These are phyloP conservation scores for Pestalotiopsis sp. DNA, from an alignment of 2,329 filamentous ascomycete species.

Conservation along the genomic window DNA sequence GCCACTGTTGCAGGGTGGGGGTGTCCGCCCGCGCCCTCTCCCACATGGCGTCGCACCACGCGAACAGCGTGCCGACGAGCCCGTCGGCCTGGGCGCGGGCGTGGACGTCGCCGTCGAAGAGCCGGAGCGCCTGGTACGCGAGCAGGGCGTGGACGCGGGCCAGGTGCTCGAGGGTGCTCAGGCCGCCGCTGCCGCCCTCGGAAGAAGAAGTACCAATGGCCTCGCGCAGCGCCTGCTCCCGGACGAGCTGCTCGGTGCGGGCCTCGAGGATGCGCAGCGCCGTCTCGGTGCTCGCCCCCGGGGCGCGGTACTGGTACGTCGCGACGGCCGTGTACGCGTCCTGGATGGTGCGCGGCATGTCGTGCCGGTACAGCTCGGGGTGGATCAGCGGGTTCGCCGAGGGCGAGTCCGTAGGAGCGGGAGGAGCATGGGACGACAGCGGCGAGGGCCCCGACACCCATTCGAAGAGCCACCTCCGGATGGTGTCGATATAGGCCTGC, in stretches of 20 bases:
- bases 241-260: conserved; percentile 25
- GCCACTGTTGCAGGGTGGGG: too few species aligned
- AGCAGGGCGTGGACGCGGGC: conserved; percentile 27
- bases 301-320: conserved; percentile 23
- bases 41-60: conserved; percentile 26
- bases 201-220: conserved; percentile 11
- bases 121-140: conserved; percentile 35
- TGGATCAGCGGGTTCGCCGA: conserved; percentile 25
- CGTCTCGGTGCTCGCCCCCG: conserved; percentile 15
- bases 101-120: conserved; percentile 37
- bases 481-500: conserved; percentile 23
- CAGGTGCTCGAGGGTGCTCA: conserved; percentile 21
- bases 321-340: conserved; percentile 27
- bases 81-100: conserved; percentile 34
- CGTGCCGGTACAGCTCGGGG: conserved; percentile 22
- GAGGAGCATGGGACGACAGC: not conserved
- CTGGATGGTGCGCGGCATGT: conserved; percentile 27
- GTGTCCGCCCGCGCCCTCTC: conserved; percentile 15
- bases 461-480: conserved; percentile 24
- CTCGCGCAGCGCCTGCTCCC: conserved; percentile 22
- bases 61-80: conserved; percentile 29
- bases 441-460: conserved; percentile 23
- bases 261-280: conserved; percentile 25
- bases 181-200: not conserved
- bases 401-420: not conserved